Base-by-base conservation (phyloP, 495 filamentous ascomycete species). In the Neurospora sp. region DNA sequence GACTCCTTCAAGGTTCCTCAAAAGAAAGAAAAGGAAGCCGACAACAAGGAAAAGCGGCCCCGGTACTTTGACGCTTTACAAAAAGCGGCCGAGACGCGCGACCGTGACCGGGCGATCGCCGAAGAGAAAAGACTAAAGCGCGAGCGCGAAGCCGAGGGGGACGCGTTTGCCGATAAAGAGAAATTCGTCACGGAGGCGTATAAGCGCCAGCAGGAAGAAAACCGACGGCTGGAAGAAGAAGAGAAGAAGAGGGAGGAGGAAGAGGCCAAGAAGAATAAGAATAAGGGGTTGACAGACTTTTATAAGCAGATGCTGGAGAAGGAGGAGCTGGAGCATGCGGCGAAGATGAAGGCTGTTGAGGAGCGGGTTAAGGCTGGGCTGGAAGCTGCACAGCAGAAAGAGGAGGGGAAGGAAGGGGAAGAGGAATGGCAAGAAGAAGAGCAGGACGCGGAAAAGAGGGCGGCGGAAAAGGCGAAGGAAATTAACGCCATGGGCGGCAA, bases 171-270 rank as follows among this genome's bases (percentile, higher is more conserved):
- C 0, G 96, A 96, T 74, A 99, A 97, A 81, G 96, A 98, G 81
- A 94, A 91, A 78, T 99, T 99, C 76, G 96, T 98, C 40, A 99
- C 96, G 0, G 89, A 89, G n/a, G 95, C 96, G 61, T 99, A 99
- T 77, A 96, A 94, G 84, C 87, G 88, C 77, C 96, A 98, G 79
- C 96, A 98, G 79, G 93, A 89, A 77, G 96, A 97, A 79, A 85
- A 94, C 76, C 80, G 87, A 75, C 86, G 87, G 76, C 76, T 93
- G 8, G 94, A 97, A 77, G 92, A 91, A 76, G 94, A 96, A 80
- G 96, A 98, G 81, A 86, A 85, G 70, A 75, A 78, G 59, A 81
- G 87, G 53, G 93, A 96, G 79, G 89, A 89, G 75, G 87, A 86
- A 73, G 92, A 94, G 75, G 85, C 86, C 69, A 88, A 88, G 78